Evolutionary conservation across 371 early-diverging fungal genomes (phyloP).

Genomic region (Mortierella sp.): DNA sequence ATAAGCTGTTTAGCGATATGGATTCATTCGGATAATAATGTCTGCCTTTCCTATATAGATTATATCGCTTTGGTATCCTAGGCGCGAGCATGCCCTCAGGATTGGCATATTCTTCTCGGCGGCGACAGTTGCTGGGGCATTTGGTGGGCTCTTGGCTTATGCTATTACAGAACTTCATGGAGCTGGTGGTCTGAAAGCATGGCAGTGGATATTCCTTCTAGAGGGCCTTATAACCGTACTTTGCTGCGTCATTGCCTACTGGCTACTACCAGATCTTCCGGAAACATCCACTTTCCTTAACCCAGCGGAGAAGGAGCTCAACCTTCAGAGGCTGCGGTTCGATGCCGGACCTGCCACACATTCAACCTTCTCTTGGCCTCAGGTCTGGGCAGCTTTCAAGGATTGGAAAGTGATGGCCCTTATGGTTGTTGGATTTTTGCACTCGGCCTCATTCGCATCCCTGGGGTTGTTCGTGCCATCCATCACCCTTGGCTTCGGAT

Average conservation of each 20-base stretch:
- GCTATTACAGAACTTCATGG: conserved; percentile 69
- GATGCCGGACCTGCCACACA: conserved; percentile 63
- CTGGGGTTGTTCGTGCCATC: conserved; percentile 76
- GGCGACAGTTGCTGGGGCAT: conserved; percentile 79
- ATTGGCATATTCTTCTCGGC: conserved; percentile 76
- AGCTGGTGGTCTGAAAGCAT: conserved; percentile 54
- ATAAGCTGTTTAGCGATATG: no score
- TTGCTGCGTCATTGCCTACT: conserved; percentile 59
- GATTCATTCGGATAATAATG: no score
- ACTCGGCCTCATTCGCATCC: conserved; percentile 43
- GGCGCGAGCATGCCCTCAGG: conserved; percentile 77
- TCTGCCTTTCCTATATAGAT: conserved; percentile 3
- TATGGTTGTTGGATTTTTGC: conserved; percentile 3
- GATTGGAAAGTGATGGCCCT: conserved; percentile 65
- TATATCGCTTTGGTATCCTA: conserved; percentile 83
- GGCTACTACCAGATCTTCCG: conserved; percentile 70
- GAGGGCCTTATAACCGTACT: conserved; percentile 67
- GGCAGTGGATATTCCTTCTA: conserved; percentile 74
- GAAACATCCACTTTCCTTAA: conserved; percentile 62
- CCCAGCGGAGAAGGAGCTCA: conserved; percentile 62
- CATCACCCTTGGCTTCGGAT: conserved; percentile 63
- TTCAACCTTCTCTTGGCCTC: conserved; percentile 65
- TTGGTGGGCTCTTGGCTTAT: conserved; percentile 74
- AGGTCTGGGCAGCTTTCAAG: conserved; percentile 60
- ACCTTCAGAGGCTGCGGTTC: conserved; percentile 58